Base-by-base conservation (phyloP, 2,329 filamentous ascomycete genomes). In the Laburnicola sp. region DNA sequence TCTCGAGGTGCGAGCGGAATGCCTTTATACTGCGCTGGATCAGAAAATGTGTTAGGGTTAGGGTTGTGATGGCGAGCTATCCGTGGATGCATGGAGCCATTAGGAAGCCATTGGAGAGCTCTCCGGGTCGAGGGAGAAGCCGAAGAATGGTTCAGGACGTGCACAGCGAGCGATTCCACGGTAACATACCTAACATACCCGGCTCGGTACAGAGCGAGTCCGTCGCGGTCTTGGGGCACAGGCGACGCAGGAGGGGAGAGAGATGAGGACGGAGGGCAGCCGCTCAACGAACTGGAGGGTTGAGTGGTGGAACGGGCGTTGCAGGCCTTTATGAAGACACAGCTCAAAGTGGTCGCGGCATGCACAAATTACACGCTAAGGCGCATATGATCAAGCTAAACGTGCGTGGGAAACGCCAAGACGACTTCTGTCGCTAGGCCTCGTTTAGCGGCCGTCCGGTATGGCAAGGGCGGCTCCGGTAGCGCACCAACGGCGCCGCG, bases 121-220 rank as follows among this genome's bases (percentile, higher is more conserved):
- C 16, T 16, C 16, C 16, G 16, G 16, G 16, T 16, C 16, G 16
- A 16, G 16, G 16, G 16, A 16, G 16, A 16, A 16, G 16, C 16
- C 16, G 16, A 16, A 16, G 16, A 16, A 16, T 16, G 16, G 16
- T 16, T 16, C 16, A 16, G 16, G 16, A 16, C 16, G 16, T 16
- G 16, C 16, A 16, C 16, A 16, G 16, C 16, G 16, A 16, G 16
- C 16, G 16, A 16, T 16, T 16, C 16, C 16, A 16, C 16, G 28
- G 31, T n/a, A 10, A 48, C 50, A 30, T 45, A 56, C 53, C 50
- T 50, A 31, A 28, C 36, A 10, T 23, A 56, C 57, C 60, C 60
- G 61, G 57, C 59, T 59, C 60, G 59, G 57, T 56, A 57, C 59
- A 56, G 59, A 59, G 56, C 57, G 58, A 58, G 54, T 48, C 56